Conservation (phyloP, 257 asterid genomes). For the Agastache rugosa region DNA sequence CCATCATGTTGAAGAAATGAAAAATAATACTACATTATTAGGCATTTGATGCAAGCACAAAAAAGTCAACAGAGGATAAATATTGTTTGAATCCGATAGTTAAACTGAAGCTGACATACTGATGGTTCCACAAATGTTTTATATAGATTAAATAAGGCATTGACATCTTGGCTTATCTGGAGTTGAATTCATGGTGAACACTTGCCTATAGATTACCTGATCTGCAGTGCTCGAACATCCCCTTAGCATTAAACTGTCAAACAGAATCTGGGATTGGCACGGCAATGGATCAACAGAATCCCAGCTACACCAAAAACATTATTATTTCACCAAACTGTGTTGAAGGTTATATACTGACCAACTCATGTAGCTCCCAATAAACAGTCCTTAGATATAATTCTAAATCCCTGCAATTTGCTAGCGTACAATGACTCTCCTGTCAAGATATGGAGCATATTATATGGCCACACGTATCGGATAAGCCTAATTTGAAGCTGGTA, state of each 20-base stretch:
- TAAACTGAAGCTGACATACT: slow-evolving; percentile 27
- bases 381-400: background rate
- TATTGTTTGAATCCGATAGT: background rate
- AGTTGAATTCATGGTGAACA: background rate
- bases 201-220: slow-evolving; percentile 19
- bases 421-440: slow-evolving; percentile 5
- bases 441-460: background rate
- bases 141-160: background rate
- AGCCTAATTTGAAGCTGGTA: background rate
- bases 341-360: slow-evolving; percentile 6
- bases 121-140: slow-evolving; percentile 12
- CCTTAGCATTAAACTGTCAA: background rate
- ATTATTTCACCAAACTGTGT: slow-evolving; percentile 13
- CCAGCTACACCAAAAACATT: slow-evolving; percentile 3
- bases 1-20: background rate
- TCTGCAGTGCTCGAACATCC: slow-evolving; percentile 8
- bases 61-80: slow-evolving; percentile 18
- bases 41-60: slow-evolving; percentile 5
- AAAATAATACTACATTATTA: background rate
- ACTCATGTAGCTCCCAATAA: background rate
- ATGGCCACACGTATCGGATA: background rate
- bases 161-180: slow-evolving; percentile 26
- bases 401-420: background rate
- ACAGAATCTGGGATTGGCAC: background rate
- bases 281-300: slow-evolving; percentile 15